Base-by-base conservation (phyloP, 2,329 filamentous ascomycete species). In the Dactylellina drechsleri region DNA sequence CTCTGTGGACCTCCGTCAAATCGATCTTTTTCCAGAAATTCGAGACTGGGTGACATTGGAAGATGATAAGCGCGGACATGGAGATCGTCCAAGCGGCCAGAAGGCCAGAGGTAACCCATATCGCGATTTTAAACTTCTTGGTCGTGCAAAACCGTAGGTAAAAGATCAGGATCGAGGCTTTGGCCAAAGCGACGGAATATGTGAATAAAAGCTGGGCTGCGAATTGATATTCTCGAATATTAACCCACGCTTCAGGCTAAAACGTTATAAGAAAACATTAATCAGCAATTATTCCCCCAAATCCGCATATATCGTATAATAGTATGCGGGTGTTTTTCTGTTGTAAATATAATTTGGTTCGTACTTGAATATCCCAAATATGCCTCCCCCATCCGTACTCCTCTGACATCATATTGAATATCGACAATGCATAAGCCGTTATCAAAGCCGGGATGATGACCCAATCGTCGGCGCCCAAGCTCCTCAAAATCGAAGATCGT, bases 71-170 rank as follows among this genome's bases (percentile, higher is more conserved):
- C 10, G 59, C 72, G 8, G 72, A 66, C 66, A 71, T 70, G 15
- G 18, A 59, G 40, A 76, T 66, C 10, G 66, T 59, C 72, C 72
- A 76, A 40, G 60, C 49, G 1, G 52, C 28, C 40, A 76, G 43
- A 16, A 76, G 28, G 2, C 66, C 72, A 40, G 57, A 66, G 1
- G 66, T 71, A 18, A 76, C 36, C 72, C 66, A 76, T 49, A 71
- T 71, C 28, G 66, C 66, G 6, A 70, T 41, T 8, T 62, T 76
- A 13, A 76, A 76, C 16, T 53, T 57, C 45, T 66, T 62, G 6
- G 71, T 75, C 23, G 64, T 75, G 64, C 71, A 75, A 36, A 75
- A 75, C 8, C 72, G 66, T 23, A 76, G 54, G n/a, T 76, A 76
- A 49, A 76, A 76, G 40, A 76, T 71, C 0, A 76, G 28, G 28